Evolutionary conservation across 306 rosid species (phyloP).

Genomic region (Inga oerstediana): DNA sequence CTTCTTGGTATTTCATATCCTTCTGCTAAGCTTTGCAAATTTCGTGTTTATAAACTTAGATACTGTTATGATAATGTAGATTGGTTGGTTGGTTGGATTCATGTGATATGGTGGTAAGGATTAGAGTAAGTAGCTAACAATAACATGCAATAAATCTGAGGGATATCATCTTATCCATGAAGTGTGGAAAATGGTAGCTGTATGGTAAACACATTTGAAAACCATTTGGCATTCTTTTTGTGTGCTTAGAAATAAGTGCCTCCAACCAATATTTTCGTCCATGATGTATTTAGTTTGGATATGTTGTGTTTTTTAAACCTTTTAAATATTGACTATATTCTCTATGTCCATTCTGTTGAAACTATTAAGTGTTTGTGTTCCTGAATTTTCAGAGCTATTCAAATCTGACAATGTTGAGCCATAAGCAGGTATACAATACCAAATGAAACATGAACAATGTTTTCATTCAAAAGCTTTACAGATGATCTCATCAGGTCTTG

Average conservation of each 20-base stretch:
- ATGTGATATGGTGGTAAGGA: not conserved
- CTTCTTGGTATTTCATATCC: conserved; percentile 73
- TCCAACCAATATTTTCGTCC: not conserved
- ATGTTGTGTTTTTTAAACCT: not conserved
- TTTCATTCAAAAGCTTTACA: conserved; percentile 59
- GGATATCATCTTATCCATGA: not conserved
- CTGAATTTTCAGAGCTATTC: conserved; percentile 25
- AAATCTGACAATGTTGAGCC: not conserved
- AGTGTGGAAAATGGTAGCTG: not conserved
- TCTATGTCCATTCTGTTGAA: conserved; percentile 1
- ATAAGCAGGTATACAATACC: conserved; percentile 76
- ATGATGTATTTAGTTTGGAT: not conserved
- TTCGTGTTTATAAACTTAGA: conserved; percentile 13
- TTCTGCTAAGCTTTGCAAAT: conserved; percentile 1
- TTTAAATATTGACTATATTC: not conserved
- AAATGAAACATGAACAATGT: conserved; percentile 88
- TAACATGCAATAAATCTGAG: not conserved
- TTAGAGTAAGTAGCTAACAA: too few species aligned
- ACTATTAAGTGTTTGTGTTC: not conserved
- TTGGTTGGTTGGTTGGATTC: conserved; percentile 17
- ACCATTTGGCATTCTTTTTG: not conserved
- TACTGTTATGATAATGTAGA: conserved; percentile 17
- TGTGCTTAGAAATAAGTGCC: not conserved
- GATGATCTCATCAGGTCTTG: too few species aligned
- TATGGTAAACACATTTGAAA: conserved; percentile 4